Evolutionary conservation across 805 yeast species (phyloP), one percentile per base, ranked within the genome.

Genomic region (Schwanniomyces sp.): DNA sequence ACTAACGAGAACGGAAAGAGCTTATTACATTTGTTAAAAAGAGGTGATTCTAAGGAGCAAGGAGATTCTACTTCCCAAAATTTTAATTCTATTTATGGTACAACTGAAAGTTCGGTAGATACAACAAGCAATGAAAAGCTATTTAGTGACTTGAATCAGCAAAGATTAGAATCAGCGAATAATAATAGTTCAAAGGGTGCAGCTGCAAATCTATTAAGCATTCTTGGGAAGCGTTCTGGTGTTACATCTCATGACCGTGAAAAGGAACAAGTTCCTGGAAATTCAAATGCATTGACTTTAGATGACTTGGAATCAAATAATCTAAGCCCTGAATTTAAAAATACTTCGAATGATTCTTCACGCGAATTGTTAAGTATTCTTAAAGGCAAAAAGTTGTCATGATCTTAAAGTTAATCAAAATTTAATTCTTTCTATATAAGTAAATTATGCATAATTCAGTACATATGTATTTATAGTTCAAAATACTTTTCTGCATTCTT

Each of bases 11-110:
- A 53, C 14, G 64, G 63, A n/a, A 51, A 57, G 41, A 58, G 55
- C 21, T 50, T 62, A 26, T 51, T 62, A 29, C 57, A 58, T 24
- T 50, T 62, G 25, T 55, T 62, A 41, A 62, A 60, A 39, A 54
- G 56, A 1, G 45, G 48, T 14, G 39, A 16, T 12, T 16, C 26
- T 7, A 37, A 37, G 6, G 21, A 28, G n/a, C 21, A 21, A 12
- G 34, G 10, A 14, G 40, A 45, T 26, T 40, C 43, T 18, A 30
- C 24, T 32, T 38, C 29, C 7, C 40, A 45, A 25, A 26, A 26
- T 26, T 39, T 39, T 26, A 39, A 30, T 26, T 39, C 41, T 39
- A 39, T 39, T 39, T 39, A 39, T 26, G 30, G 30, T 5, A 14
- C 29, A 6, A 39, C 26, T 26, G 12, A 9, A n/a, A 16, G n/a